phyloP scores from a whole-genome alignment of 257 asterid genomes.

The Solanum stenotomum region DNA sequence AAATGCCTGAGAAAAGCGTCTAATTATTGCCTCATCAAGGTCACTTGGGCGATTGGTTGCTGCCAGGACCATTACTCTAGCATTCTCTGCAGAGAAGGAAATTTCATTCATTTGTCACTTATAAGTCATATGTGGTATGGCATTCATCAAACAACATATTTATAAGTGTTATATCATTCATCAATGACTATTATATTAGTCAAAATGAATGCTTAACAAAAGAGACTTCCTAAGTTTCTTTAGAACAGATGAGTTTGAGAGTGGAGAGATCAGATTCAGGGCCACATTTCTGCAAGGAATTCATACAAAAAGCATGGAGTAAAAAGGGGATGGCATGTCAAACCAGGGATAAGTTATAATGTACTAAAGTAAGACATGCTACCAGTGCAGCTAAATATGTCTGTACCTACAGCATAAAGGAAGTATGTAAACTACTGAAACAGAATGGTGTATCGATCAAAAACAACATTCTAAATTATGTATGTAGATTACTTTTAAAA shows the following conservation, averaged over 20 bases:
- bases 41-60: slow-evolving; percentile 23
- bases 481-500: not conserved
- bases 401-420: not conserved
- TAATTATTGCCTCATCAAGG: slow-evolving; percentile 22
- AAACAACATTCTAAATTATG: not conserved
- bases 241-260: not conserved
- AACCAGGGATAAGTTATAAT: not conserved
- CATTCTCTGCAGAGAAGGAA: slow-evolving; percentile 11
- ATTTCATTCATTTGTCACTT: not conserved
- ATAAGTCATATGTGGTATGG: not conserved
- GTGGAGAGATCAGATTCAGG: not conserved
- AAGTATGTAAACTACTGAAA: not conserved
- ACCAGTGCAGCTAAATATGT: not conserved
- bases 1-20: slow-evolving; percentile 18
- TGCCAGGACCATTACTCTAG: slow-evolving; percentile 19
- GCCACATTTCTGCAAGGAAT: not conserved
- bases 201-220: not conserved
- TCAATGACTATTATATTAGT: not conserved
- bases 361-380: not conserved
- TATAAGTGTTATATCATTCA: not conserved
- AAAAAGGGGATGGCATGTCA: not conserved
- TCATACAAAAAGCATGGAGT: not conserved
- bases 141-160: not conserved
- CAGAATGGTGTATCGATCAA: not conserved
- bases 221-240: not conserved